Evolutionary conservation across 1,284 basidiomycete genomes (phyloP).

Genomic region (Rhodofomes roseus): DNA sequence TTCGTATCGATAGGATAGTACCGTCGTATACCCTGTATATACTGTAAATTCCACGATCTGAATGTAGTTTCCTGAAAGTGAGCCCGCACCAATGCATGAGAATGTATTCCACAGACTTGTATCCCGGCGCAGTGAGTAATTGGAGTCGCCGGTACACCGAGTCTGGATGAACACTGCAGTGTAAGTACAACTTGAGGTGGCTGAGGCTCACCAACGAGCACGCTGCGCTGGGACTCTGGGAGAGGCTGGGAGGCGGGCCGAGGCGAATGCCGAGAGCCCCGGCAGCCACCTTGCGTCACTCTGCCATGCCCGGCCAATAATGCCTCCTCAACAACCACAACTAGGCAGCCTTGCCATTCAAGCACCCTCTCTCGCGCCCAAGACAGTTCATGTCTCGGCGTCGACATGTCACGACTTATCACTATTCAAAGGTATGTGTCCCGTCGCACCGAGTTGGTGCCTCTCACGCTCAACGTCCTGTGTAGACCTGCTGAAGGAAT

Average conservation of each 20-base stretch:
- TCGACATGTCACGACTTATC: slow-evolving; percentile 78
- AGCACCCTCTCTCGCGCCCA: slow-evolving; percentile 53
- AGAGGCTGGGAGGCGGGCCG: not conserved
- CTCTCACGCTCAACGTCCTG: not conserved
- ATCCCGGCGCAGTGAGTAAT: too few relatives aligned
- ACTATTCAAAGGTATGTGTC: slow-evolving; percentile 73
- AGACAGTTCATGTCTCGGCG: slow-evolving; percentile 61
- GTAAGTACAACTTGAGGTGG: too few relatives aligned
- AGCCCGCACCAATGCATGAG: not conserved
- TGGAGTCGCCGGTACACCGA: too few relatives aligned
- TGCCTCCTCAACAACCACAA: slow-evolving; percentile 49
- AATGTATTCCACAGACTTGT: too few relatives aligned
- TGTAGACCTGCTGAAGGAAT: slow-evolving; percentile 80
- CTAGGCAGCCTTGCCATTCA: slow-evolving; percentile 70
- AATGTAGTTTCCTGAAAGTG: not conserved
- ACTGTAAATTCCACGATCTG: not conserved
- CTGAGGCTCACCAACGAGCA: too few relatives aligned
- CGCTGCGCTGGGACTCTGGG: too few relatives aligned
- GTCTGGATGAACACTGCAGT: too few relatives aligned
- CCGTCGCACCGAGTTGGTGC: not conserved
- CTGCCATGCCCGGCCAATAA: slow-evolving; percentile 14
- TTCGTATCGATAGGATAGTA: too few relatives aligned
- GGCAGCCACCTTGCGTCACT: slow-evolving; percentile 1
- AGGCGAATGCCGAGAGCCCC: not conserved
- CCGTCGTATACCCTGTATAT: not conserved